These are phyloP conservation scores for Sanghuangporus weigelae DNA, from an alignment of 1,284 basidiomycete genomes.

Conservation along the genomic window DNA sequence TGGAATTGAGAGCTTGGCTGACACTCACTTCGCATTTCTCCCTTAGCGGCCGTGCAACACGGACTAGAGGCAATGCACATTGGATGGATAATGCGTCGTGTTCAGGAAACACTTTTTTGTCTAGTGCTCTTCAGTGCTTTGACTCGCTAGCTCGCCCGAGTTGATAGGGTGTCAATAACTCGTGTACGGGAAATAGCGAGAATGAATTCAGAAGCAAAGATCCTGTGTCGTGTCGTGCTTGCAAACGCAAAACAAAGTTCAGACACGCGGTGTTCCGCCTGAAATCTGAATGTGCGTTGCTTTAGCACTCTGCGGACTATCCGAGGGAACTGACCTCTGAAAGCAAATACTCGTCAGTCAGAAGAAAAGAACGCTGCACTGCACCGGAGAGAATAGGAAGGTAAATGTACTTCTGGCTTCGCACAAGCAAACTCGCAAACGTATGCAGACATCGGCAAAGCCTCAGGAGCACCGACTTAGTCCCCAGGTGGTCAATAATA, in stretches of 20 bases:
- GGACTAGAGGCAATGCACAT: background rate
- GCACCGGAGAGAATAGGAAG: no score
- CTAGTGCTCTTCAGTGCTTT: background rate
- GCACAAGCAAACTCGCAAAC: no score
- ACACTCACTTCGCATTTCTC: background rate
- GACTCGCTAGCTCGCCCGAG: background rate
- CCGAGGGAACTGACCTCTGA: no score
- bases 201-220: background rate
- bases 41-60: background rate
- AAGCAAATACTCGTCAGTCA: no score
- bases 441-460: no score
- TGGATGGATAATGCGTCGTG: background rate
- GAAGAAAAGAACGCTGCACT: no score
- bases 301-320: no score
- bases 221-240: background rate
- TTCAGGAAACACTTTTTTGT: background rate
- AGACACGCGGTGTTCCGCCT: background rate
- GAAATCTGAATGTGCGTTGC: background rate
- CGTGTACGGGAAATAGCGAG: background rate
- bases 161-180: background rate
- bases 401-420: no score
- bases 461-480: no score
- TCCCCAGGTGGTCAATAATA: no score
- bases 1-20: background rate
- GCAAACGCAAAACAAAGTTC: background rate